Evolutionary conservation across 441 rosid species (phyloP).

Genomic region (Jatropha multifida): DNA sequence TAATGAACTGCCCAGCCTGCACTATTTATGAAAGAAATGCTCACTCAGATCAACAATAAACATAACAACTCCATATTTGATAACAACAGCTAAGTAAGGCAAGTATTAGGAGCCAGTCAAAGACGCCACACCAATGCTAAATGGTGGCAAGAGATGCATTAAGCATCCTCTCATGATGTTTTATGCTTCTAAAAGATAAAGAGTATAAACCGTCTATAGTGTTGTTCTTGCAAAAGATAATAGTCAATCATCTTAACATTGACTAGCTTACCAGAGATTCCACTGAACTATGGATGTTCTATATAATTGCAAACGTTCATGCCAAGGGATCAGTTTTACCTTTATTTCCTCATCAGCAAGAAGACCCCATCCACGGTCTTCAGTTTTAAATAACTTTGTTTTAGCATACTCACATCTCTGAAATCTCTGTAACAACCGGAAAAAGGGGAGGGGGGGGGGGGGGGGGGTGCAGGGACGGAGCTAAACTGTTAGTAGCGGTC

Average conservation of each 20-base stretch:
- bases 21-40: constrained; percentile 8
- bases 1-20: constrained; percentile 81
- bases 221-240: not conserved
- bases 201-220: too few species aligned
- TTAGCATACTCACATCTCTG: constrained; percentile 83
- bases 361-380: constrained; percentile 92
- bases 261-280: constrained; percentile 1
- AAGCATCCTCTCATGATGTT: too few species aligned
- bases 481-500: not conserved
- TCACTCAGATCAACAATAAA: not conserved
- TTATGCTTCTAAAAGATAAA: too few species aligned
- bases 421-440: constrained; percentile 51
- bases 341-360: constrained; percentile 76
- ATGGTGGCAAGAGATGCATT: too few species aligned
- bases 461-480: too few species aligned
- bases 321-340: constrained; percentile 39
- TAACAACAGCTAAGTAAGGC: not conserved
- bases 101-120: too few species aligned
- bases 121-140: too few species aligned
- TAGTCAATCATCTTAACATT: not conserved
- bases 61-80: not conserved
- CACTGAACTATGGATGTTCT: not conserved
- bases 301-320: not conserved
- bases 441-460: not conserved
- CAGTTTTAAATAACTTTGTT: constrained; percentile 65